Conservation (phyloP, 2,329 filamentous ascomycete species). For the Chaetomiaceae sp. region DNA sequence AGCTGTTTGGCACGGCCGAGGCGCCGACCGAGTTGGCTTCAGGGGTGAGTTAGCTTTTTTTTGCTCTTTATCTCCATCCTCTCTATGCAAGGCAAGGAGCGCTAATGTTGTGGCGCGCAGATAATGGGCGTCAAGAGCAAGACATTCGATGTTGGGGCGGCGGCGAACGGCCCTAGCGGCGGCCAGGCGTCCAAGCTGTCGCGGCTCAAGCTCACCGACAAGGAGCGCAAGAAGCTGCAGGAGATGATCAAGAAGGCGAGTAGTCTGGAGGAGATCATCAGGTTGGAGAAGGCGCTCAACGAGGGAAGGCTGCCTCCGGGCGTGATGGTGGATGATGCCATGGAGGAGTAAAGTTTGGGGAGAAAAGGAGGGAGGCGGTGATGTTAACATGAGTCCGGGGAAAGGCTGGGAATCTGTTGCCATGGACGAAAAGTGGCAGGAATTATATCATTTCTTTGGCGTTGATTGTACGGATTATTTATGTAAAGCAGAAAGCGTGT, state of each 20-base stretch:
- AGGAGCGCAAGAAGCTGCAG: constrained; percentile 80
- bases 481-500: too few species aligned
- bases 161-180: constrained; percentile 38
- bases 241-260: constrained; percentile 84
- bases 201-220: constrained; percentile 78
- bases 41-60: constrained; percentile 58
- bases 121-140: constrained; percentile 82
- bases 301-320: constrained; percentile 80
- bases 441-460: too few species aligned
- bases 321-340: constrained; percentile 50
- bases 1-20: constrained; percentile 76
- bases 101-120: constrained; percentile 33
- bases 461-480: too few species aligned
- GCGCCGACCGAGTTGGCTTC: constrained; percentile 76
- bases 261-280: constrained; percentile 83
- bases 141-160: constrained; percentile 55
- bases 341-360: constrained; percentile 52
- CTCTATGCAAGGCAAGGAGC: not conserved
- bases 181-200: constrained; percentile 57
- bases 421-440: too few species aligned
- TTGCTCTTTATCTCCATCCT: too few species aligned
- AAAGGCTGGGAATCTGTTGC: not conserved
- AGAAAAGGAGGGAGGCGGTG: not conserved
- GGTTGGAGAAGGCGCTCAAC: constrained; percentile 84
- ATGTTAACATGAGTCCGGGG: too few species aligned